phyloP scores from a whole-genome alignment of 129 eudicot genomes.

The Logfia minima region DNA sequence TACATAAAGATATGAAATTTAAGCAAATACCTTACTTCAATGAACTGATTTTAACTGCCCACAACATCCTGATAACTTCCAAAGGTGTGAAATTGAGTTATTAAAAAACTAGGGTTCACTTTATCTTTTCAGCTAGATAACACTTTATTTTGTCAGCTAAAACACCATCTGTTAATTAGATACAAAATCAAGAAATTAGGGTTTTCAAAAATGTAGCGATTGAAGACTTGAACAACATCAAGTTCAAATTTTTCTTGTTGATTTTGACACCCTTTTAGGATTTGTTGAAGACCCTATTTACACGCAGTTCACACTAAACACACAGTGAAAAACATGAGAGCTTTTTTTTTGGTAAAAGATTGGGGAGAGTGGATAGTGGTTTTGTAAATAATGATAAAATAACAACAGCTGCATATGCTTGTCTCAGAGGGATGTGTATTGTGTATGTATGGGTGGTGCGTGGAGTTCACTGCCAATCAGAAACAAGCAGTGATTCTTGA shows the following conservation, averaged over 20 bases:
- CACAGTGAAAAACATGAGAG: constrained; percentile 33
- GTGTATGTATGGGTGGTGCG: constrained; percentile 17
- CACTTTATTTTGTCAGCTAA: constrained; percentile 18
- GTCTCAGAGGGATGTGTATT: constrained; percentile 1
- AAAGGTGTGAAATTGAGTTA: constrained; percentile 26
- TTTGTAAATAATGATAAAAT: constrained; percentile 46
- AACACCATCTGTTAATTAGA: constrained; percentile 1
- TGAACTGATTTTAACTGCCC: constrained; percentile 33
- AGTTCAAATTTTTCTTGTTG: neutral
- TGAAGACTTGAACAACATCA: constrained; percentile 24
- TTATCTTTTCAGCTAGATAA: constrained; percentile 16
- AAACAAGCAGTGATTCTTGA: constrained; percentile 18
- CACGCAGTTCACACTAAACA: constrained; percentile 37
- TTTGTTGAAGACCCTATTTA: constrained; percentile 22
- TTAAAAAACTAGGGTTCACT: constrained; percentile 41
- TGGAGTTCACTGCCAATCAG: constrained; percentile 5
- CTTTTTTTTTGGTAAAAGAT: constrained; percentile 30
- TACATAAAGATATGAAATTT: neutral
- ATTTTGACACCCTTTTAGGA: neutral
- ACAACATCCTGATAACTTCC: constrained; percentile 27
- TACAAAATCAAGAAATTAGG: constrained; percentile 30
- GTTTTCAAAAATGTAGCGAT: constrained; percentile 30
- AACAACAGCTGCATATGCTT: constrained; percentile 32
- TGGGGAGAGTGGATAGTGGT: constrained; percentile 38
- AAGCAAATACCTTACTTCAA: constrained; percentile 37